These are phyloP conservation scores for Thinopyrum elongatum DNA, from an alignment of 176 grass and related monocot species.

Conservation along the genomic window DNA sequence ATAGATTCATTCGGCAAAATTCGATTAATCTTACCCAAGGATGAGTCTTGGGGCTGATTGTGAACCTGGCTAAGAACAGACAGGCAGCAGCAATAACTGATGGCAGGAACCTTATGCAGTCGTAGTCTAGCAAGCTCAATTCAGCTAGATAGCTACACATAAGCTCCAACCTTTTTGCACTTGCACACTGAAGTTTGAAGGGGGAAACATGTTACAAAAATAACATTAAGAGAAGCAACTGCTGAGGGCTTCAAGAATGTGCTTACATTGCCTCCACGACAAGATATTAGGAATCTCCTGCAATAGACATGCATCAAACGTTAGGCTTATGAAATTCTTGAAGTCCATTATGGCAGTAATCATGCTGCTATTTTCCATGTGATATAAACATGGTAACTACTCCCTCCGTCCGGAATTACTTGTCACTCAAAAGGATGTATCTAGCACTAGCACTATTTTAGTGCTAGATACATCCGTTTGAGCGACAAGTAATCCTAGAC, in stretches of 20 bases:
- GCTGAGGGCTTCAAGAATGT: not conserved
- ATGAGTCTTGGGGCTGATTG: slow-evolving; percentile 35
- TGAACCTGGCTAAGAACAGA: slow-evolving; percentile 59
- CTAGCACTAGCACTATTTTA: too few relatives aligned
- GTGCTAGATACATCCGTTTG: too few relatives aligned
- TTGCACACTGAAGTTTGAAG: slow-evolving; percentile 22
- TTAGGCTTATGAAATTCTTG: not conserved
- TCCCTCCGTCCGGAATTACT: too few relatives aligned
- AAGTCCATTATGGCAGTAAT: not conserved
- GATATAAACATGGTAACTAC: not conserved
- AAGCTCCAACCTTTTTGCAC: slow-evolving; percentile 27
- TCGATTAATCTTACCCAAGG: slow-evolving; percentile 48
- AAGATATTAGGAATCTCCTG: slow-evolving; percentile 43
- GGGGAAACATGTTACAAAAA: not conserved
- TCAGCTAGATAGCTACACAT: slow-evolving; percentile 60
- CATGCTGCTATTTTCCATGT: not conserved
- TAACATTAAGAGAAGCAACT: not conserved
- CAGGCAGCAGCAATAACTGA: slow-evolving; percentile 60
- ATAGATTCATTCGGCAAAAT: not conserved
- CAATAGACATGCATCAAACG: not conserved
- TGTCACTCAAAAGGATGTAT: too few relatives aligned
- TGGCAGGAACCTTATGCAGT: slow-evolving; percentile 49
- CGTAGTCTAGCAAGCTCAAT: slow-evolving; percentile 58
- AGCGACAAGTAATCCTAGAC: too few relatives aligned
- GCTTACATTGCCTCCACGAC: slow-evolving; percentile 48